Percentiles rank a stretch among this genome's conserved stretches.
phyloP scores from a whole-genome alignment of 2,329 filamentous ascomycete genomes.

The Neofusicoccum laricinum region DNA sequence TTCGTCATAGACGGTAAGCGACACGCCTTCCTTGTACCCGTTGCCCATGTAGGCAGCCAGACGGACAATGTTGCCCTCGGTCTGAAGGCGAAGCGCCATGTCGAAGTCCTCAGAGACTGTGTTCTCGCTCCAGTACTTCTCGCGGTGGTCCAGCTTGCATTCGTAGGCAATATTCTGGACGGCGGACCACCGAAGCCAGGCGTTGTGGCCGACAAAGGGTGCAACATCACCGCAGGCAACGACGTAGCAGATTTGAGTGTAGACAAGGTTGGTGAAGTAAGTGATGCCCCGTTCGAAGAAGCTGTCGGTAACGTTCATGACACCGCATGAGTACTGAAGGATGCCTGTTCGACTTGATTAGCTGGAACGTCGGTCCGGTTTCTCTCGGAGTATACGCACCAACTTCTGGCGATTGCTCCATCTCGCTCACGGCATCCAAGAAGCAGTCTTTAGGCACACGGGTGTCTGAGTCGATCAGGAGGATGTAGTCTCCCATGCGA shows the following conservation, averaged over 20 bases:
- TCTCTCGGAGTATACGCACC: constrained; percentile 50
- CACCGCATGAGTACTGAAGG: constrained; percentile 72
- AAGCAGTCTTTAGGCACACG: constrained; percentile 75
- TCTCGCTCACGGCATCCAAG: constrained; percentile 75
- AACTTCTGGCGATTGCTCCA: constrained; percentile 75
- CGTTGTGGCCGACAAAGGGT: constrained; percentile 76
- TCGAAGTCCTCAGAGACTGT: constrained; percentile 69
- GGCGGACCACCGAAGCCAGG: constrained; percentile 67
- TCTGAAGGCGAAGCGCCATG: constrained; percentile 54
- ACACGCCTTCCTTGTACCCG: constrained; percentile 72
- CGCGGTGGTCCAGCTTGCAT: constrained; percentile 56
- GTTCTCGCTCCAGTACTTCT: constrained; percentile 71
- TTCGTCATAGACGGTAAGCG: constrained; percentile 70
- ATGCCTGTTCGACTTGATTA: constrained; percentile 36
- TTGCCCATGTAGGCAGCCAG: constrained; percentile 65
- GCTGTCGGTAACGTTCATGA: constrained; percentile 71
- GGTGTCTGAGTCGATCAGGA: constrained; percentile 67
- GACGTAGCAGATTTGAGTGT: constrained; percentile 67
- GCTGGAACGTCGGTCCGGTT: background rate
- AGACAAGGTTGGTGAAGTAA: constrained; percentile 77
- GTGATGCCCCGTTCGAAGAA: constrained; percentile 76
- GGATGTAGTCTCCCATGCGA: constrained; percentile 78
- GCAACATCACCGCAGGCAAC: constrained; percentile 70
- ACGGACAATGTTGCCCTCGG: constrained; percentile 65
- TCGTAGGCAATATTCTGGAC: constrained; percentile 55